Percentiles rank a stretch among this genome's conserved stretches.
Conservation (phyloP, 2,329 filamentous ascomycete species). For the Fusarium haematococcum region DNA sequence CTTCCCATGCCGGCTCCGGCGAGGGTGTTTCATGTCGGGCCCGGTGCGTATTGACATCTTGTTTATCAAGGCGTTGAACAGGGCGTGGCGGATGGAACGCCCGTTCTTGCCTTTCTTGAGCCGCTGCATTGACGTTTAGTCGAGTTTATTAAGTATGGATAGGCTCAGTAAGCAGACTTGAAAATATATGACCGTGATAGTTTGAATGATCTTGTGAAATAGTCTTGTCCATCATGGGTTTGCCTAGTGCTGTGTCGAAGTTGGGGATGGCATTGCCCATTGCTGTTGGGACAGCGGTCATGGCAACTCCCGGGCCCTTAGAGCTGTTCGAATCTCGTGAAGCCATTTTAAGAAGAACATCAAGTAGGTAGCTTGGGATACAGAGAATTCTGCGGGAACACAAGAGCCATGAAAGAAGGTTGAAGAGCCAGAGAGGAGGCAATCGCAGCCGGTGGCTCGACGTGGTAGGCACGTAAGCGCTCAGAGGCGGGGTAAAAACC, state of each 20-base stretch:
- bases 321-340: neutral
- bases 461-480: neutral
- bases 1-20: neutral
- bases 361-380: neutral
- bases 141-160: no score
- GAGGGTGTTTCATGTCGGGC: no score
- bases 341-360: neutral
- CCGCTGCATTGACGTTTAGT: neutral
- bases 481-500: neutral
- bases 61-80: no score
- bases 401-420: neutral
- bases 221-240: constrained; percentile 4
- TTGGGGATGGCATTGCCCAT: no score
- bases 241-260: no score
- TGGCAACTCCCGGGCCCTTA: no score
- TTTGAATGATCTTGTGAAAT: constrained; percentile 13
- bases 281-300: neutral
- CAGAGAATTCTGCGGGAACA: neutral
- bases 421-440: neutral
- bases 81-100: no score
- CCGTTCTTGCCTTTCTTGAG: neutral
- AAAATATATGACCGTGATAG: neutral
- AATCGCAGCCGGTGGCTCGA: no score
- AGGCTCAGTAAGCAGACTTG: neutral
- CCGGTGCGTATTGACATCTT: no score